These are phyloP conservation scores for Fusarium falciforme DNA, from an alignment of 2,329 filamentous ascomycete species.

Conservation along the genomic window DNA sequence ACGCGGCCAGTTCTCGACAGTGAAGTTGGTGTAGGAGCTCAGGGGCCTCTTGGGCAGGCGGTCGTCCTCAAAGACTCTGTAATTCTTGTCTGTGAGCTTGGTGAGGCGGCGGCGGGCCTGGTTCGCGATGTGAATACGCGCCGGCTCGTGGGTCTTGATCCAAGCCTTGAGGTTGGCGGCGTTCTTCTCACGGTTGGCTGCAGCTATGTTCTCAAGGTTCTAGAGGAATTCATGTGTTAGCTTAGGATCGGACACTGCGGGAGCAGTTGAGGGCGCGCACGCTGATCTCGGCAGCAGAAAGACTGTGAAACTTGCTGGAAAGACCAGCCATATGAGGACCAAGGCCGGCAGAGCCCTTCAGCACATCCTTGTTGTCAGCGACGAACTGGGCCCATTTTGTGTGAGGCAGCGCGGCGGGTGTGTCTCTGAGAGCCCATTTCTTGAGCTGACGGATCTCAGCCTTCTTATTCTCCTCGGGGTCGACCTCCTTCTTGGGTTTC, in stretches of 20 bases:
- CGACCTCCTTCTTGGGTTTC: conserved; percentile 49
- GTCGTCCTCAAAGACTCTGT: conserved; percentile 56
- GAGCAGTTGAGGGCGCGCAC: conserved; percentile 48
- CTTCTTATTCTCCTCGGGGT: conserved; percentile 50
- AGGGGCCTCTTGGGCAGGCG: conserved; percentile 57
- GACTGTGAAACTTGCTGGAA: conserved; percentile 50
- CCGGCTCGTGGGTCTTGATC: conserved; percentile 57
- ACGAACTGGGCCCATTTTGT: conserved; percentile 55
- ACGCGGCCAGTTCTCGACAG: conserved; percentile 51
- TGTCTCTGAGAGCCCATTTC: conserved; percentile 54
- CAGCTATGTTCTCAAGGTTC: conserved; percentile 48
- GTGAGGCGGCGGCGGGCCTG: conserved; percentile 52
- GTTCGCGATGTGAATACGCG: conserved; percentile 60
- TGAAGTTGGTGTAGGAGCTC: conserved; percentile 51
- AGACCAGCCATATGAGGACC: conserved; percentile 42
- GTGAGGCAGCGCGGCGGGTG: conserved; percentile 50
- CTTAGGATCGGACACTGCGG: not conserved
- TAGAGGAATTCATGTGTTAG: conserved; percentile 21
- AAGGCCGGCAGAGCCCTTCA: conserved; percentile 17
- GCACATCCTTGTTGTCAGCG: conserved; percentile 43
- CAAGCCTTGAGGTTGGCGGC: conserved; percentile 56
- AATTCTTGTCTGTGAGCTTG: conserved; percentile 51
- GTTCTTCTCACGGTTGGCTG: conserved; percentile 57
- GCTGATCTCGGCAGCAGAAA: conserved; percentile 56
- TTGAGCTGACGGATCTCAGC: conserved; percentile 51